phyloP scores from a whole-genome alignment of 345 rosid species.

The Euphorbia pulcherrima region DNA sequence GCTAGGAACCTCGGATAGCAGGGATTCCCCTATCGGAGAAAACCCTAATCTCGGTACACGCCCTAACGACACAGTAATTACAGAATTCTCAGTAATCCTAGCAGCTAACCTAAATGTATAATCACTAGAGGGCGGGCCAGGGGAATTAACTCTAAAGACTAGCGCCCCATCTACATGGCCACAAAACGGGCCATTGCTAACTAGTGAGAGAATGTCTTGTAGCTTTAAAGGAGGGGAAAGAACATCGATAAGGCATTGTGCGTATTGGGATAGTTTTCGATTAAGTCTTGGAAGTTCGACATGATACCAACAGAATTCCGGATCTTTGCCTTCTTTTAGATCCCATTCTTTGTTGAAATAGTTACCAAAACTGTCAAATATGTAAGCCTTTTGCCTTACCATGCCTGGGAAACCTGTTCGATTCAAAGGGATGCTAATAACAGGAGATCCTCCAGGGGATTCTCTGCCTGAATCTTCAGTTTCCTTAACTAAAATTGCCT shows the following conservation, averaged over 20 bases:
- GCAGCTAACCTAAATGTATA: slow-evolving; percentile 88
- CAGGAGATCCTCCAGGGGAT: slow-evolving; percentile 24
- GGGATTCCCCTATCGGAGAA: slow-evolving; percentile 73
- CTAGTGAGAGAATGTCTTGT: slow-evolving; percentile 90
- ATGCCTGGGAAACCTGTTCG: slow-evolving; percentile 48
- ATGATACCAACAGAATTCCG: slow-evolving; percentile 95
- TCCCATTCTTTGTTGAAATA: slow-evolving; percentile 77
- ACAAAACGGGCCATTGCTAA: slow-evolving; percentile 92
- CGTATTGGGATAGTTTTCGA: slow-evolving; percentile 73
- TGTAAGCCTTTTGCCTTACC: slow-evolving; percentile 76
- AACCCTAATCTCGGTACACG: slow-evolving; percentile 88
- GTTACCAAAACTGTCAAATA: slow-evolving; percentile 73
- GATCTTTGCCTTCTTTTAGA: slow-evolving; percentile 62
- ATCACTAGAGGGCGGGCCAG: slow-evolving; percentile 71
- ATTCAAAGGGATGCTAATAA: slow-evolving; percentile 14
- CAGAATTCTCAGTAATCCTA: slow-evolving; percentile 81
- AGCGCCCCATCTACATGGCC: slow-evolving; percentile 87
- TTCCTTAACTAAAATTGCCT: slow-evolving; percentile 39
- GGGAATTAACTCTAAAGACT: slow-evolving; percentile 92
- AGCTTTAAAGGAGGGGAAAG: slow-evolving; percentile 95
- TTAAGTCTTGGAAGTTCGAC: slow-evolving; percentile 82
- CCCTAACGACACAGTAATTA: slow-evolving; percentile 86
- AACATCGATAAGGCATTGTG: slow-evolving; percentile 76
- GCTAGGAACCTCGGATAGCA: slow-evolving; percentile 85
- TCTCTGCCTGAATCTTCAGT: slow-evolving; percentile 47